Conservation (phyloP, 1,139 yeast species). For the Diutina siamensis region DNA sequence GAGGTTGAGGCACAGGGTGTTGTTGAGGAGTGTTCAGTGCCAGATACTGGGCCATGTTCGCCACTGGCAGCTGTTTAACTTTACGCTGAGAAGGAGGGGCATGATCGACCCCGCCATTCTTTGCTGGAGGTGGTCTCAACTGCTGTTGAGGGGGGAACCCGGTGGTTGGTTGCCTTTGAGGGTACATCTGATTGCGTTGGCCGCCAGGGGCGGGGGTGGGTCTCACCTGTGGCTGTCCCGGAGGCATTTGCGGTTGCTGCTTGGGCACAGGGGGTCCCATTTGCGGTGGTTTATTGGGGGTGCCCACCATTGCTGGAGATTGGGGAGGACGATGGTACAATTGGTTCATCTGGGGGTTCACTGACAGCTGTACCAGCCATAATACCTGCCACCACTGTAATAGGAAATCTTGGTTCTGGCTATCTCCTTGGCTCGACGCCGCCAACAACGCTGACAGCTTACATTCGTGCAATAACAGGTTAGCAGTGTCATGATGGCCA, state of each 20-base stretch:
- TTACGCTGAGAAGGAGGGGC: background rate
- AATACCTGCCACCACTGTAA: conserved; percentile 11
- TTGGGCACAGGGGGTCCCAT: background rate
- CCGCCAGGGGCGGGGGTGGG: background rate
- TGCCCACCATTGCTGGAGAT: background rate
- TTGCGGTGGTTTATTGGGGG: background rate
- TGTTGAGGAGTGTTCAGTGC: background rate
- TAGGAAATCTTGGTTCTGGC: conserved; percentile 7
- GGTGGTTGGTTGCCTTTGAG: background rate
- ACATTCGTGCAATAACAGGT: conserved; percentile 9
- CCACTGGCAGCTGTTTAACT: background rate
- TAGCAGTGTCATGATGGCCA: conserved; percentile 10
- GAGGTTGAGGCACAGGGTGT: conserved; percentile 4
- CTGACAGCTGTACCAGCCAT: conserved; percentile 7
- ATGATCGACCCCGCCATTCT: background rate
- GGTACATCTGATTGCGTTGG: background rate
- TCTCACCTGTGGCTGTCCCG: background rate
- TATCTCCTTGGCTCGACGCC: conserved; percentile 7
- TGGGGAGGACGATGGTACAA: conserved; percentile 3
- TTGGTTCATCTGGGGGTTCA: conserved; percentile 1
- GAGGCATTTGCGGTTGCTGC: conserved; percentile 1
- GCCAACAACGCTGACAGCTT: conserved; percentile 2
- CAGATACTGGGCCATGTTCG: background rate
- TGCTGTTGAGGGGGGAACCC: background rate
- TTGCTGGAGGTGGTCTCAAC: background rate